Percentiles rank a stretch among this genome's conserved stretches.
Evolutionary conservation across 495 filamentous ascomycete genomes (phyloP).

Genomic region (Usnea hakonensis): DNA sequence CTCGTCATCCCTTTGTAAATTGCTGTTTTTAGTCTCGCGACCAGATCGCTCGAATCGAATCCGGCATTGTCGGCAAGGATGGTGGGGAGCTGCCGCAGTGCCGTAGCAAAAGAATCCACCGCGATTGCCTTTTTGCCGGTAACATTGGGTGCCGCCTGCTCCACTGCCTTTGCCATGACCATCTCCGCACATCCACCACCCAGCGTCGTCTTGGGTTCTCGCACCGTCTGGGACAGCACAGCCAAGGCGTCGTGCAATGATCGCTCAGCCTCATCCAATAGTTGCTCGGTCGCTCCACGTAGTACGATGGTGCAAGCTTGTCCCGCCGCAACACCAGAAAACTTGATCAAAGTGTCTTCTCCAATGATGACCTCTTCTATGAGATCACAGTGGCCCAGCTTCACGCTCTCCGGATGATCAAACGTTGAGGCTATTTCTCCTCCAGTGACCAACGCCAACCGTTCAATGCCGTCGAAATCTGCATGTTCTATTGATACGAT

Average conservation of each 20-base stretch:
- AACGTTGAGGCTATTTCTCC: constrained; percentile 97
- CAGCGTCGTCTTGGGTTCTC: constrained; percentile 86
- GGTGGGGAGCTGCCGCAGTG: constrained; percentile 86
- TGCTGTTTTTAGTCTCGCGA: constrained; percentile 82
- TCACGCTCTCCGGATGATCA: constrained; percentile 93
- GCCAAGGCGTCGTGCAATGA: constrained; percentile 94
- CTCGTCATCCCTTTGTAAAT: constrained; percentile 90
- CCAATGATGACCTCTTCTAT: constrained; percentile 98
- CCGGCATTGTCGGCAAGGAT: constrained; percentile 97
- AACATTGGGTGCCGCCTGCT: constrained; percentile 85
- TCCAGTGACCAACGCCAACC: constrained; percentile 87
- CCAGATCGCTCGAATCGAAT: constrained; percentile 87
- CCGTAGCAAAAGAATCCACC: constrained; percentile 80
- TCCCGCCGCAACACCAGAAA: constrained; percentile 91
- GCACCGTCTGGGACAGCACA: constrained; percentile 93
- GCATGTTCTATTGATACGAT: constrained; percentile 99
- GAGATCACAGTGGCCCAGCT: constrained; percentile 88
- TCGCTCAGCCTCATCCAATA: constrained; percentile 93
- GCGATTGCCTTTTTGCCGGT: constrained; percentile 95
- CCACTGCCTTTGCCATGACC: constrained; percentile 97
- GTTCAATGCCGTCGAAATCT: constrained; percentile 96
- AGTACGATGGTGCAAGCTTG: constrained; percentile 95
- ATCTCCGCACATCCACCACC: constrained; percentile 97
- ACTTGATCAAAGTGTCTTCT: constrained; percentile 93
- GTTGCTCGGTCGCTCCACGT: constrained; percentile 90